These are phyloP conservation scores for Citrus cavaleriei DNA, from an alignment of 345 rosid genomes.

Conservation along the genomic window DNA sequence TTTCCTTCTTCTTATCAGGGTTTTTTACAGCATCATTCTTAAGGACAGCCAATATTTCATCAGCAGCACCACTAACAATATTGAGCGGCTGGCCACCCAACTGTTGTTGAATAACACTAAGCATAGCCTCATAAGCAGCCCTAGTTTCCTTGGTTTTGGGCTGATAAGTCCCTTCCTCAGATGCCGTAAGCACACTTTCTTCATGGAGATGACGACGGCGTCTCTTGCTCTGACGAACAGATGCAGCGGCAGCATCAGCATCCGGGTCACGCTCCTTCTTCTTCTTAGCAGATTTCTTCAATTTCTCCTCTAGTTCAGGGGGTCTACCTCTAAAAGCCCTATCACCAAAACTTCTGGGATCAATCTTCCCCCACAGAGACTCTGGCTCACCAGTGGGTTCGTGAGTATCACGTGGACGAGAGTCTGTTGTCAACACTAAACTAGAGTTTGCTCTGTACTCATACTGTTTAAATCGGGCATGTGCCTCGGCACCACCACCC, in stretches of 20 bases:
- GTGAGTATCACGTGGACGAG: conserved; percentile 88
- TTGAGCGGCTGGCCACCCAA: conserved; percentile 84
- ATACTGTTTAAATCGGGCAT: conserved; percentile 92
- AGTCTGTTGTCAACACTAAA: conserved; percentile 76
- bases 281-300: conserved; percentile 61
- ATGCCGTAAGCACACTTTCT: conserved; percentile 72
- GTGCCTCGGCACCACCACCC: conserved; percentile 92
- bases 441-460: conserved; percentile 94
- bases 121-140: not conserved
- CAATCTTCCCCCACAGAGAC: conserved; percentile 86
- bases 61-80: conserved; percentile 82
- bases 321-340: conserved; percentile 80
- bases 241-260: conserved; percentile 35
- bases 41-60: conserved; percentile 89
- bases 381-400: conserved; percentile 98
- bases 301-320: conserved; percentile 82
- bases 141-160: not conserved
- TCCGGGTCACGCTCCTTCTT: conserved; percentile 74
- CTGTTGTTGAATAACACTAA: conserved; percentile 1
- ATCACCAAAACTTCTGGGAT: conserved; percentile 80
- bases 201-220: conserved; percentile 69
- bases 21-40: conserved; percentile 60
- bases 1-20: conserved; percentile 26
- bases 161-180: conserved; percentile 58
- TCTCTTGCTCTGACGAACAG: conserved; percentile 56